Base-by-base conservation (phyloP, 2,329 filamentous ascomycete species). In the Chrysosporium keratinophilum region DNA sequence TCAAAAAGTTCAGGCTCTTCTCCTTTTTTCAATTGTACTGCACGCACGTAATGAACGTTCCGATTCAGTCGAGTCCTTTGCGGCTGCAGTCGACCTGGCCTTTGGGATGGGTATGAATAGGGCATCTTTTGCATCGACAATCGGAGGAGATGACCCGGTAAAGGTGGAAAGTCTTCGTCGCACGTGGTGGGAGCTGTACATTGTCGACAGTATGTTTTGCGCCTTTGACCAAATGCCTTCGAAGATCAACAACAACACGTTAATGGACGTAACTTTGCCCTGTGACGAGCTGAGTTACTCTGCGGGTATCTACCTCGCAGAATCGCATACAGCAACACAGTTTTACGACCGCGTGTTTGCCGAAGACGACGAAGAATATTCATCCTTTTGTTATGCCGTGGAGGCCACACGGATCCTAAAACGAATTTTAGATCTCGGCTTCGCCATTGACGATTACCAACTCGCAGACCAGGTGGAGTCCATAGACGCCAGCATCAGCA, bases 121-220 rank as follows among this genome's bases (percentile, higher is more conserved):
- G 9, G 75, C 79, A 46, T 75, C 78, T 0, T 95, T 82, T 65
- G 83, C 88, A 0, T 69, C 76, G 0, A 69, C 76, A 4, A 75
- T 88, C 61, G 83, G 85, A 14, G 74, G 77, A 28, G 80, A 81
- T 4, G 80, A 85, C 56, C 75, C 80, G 0, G 74, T 88, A 1
- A 66, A 90, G 2, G 87, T 91, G 65, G 90, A 96, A 68, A 87
- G 84, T 65, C 85, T 88, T 80, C 80, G 88, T 15, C 78, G 90
- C 55, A 96, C 89, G 1, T 96, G 89, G 89, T 96, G 90, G 90
- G 88, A 80, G 61, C 63, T 87, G 39, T 91, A 84, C 64, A 78
- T 87, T n/a, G 79, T 88, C 12, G 88, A 95, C 65, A 87, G 85
- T 52, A 85, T 95, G 78, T 78, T 94, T 60, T 87, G 88, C 4